Conservation (phyloP, 2,329 filamentous ascomycete species). For the Cercospora janseana region DNA sequence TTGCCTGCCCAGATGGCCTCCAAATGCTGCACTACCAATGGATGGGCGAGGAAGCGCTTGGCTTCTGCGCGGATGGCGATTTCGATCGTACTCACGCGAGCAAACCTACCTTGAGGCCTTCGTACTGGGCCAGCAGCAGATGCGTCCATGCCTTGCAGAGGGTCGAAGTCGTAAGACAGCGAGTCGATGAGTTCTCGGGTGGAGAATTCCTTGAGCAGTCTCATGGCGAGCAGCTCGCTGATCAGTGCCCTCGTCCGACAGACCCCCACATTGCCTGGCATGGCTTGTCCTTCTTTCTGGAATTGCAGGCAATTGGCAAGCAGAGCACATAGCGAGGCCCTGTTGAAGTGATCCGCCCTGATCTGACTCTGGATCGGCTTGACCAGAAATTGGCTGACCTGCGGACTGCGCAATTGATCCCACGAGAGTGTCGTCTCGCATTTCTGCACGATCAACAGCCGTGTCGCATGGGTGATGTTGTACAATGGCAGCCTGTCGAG, state of each 20-base stretch:
- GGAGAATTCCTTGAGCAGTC: conserved; percentile 83
- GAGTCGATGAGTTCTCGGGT: conserved; percentile 91
- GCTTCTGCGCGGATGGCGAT: conserved; percentile 89
- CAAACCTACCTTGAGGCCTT: conserved; percentile 57
- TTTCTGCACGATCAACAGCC: conserved; percentile 75
- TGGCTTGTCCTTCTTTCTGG: conserved; percentile 76
- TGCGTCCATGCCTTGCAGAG: conserved; percentile 73
- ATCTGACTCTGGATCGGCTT: conserved; percentile 95
- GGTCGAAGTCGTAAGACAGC: conserved; percentile 91
- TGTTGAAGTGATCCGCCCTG: conserved; percentile 75
- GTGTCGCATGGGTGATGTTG: conserved; percentile 84
- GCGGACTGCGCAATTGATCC: conserved; percentile 93
- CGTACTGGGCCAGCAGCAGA: conserved; percentile 42
- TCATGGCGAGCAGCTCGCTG: conserved; percentile 86
- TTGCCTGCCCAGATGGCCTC: conserved; percentile 96
- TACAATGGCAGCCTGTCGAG: conserved; percentile 86
- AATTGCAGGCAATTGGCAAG: conserved; percentile 95
- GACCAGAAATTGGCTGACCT: conserved; percentile 91
- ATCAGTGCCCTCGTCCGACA: conserved; percentile 82
- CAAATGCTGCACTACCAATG: conserved; percentile 88
- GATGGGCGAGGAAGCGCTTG: conserved; percentile 88
- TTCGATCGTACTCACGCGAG: conserved; percentile 85
- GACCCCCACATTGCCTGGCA: conserved; percentile 79
- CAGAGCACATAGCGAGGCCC: conserved; percentile 82
- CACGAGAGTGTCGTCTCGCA: conserved; percentile 91